These are phyloP conservation scores for Hypoxylon fragiforme DNA, from an alignment of 495 filamentous ascomycete species.

Conservation along the genomic window DNA sequence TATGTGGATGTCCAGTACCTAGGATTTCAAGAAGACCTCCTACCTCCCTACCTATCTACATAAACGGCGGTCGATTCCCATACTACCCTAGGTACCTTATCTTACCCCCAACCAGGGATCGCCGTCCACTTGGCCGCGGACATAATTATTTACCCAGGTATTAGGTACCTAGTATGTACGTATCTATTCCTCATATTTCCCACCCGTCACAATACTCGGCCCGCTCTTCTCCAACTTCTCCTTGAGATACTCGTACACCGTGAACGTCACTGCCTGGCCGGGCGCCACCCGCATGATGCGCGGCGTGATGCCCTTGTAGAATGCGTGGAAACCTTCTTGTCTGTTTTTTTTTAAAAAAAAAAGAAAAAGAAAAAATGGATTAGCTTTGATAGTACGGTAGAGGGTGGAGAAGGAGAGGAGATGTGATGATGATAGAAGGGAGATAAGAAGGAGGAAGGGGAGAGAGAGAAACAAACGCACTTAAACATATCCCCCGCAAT, in stretches of 20 bases:
- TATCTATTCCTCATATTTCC: conserved; percentile 79
- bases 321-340: conserved; percentile 87
- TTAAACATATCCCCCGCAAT: conserved; percentile 95
- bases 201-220: conserved; percentile 65
- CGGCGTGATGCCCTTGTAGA: conserved; percentile 99
- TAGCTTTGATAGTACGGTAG: too few relatives aligned
- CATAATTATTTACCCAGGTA: too few relatives aligned
- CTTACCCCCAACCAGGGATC: not conserved
- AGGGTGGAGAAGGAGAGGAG: not conserved
- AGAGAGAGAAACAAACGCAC: conserved; percentile 44
- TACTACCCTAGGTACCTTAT: not conserved
- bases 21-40: too few relatives aligned
- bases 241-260: conserved; percentile 91
- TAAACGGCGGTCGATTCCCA: not conserved
- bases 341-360: conserved; percentile 29
- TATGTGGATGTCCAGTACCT: not conserved
- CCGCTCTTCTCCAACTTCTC: conserved; percentile 75
- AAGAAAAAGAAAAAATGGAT: not conserved
- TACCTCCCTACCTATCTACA: not conserved
- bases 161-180: too few relatives aligned
- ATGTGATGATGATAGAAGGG: too few relatives aligned
- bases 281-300: conserved; percentile 97
- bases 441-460: not conserved
- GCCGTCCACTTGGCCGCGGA: too few relatives aligned
- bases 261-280: conserved; percentile 97